A percentile compares a stretch with the other conserved stretches of the same genome.
Evolutionary conservation across 805 yeast species (phyloP).

Genomic region (Tetrapisispora taiwanensis): DNA sequence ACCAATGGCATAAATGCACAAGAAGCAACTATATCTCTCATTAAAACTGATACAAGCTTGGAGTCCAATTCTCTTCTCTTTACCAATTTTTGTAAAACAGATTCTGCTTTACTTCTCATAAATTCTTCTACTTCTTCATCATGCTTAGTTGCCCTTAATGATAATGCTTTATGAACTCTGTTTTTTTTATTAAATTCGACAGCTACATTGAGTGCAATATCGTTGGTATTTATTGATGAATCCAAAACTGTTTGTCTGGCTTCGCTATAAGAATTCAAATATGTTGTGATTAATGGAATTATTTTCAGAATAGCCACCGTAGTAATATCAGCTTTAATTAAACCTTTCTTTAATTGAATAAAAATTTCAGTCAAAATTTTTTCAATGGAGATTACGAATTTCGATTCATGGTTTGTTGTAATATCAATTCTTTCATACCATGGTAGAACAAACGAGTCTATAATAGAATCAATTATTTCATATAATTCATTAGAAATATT

Average conservation of each 20-base stretch:
- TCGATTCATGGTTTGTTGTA: constrained; percentile 18
- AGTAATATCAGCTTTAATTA: constrained; percentile 42
- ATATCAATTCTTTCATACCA: constrained; percentile 45
- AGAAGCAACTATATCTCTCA: constrained; percentile 54
- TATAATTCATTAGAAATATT: constrained; percentile 35
- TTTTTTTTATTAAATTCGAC: constrained; percentile 30
- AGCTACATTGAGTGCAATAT: constrained; percentile 35
- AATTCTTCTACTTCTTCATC: constrained; percentile 40
- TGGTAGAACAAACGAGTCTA: constrained; percentile 42
- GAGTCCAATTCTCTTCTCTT: constrained; percentile 36
- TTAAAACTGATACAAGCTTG: constrained; percentile 37
- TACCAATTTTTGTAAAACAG: constrained; percentile 39
- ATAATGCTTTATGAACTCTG: constrained; percentile 49
- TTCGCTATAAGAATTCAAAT: constrained; percentile 41
- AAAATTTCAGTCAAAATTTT: constrained; percentile 35
- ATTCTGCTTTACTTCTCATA: constrained; percentile 34
- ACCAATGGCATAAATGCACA: constrained; percentile 45
- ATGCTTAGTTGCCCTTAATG: constrained; percentile 27
- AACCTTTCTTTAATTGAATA: constrained; percentile 33
- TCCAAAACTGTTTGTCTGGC: constrained; percentile 31
- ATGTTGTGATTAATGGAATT: constrained; percentile 58
- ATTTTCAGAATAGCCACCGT: constrained; percentile 46
- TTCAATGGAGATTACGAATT: constrained; percentile 35
- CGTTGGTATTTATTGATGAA: constrained; percentile 6
- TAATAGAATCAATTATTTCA: constrained; percentile 35